Percentiles rank a stretch among this genome's conserved stretches.
Conservation (phyloP, 163 green algal genomes). For the Scenedesmus sp. region DNA sequence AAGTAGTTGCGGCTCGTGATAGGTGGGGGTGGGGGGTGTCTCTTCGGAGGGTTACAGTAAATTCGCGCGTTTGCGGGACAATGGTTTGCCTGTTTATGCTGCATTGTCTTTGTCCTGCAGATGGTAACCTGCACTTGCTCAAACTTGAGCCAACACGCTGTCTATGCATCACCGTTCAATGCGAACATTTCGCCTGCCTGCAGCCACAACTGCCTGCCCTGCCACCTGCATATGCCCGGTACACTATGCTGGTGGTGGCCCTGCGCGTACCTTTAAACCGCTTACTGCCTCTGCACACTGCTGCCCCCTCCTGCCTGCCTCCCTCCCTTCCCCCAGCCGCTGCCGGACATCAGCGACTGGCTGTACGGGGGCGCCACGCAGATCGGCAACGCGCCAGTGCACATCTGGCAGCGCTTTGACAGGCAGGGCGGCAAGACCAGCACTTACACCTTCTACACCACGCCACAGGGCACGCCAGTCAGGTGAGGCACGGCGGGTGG, state of each 20-base stretch:
- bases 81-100: too few species aligned
- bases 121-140: background rate
- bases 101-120: too few species aligned
- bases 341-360: conserved; percentile 57
- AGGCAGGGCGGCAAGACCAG: conserved; percentile 50
- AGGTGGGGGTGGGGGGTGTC: background rate
- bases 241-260: background rate
- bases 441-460: conserved; percentile 70
- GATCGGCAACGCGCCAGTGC: conserved; percentile 24
- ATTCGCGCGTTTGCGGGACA: too few species aligned
- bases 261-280: background rate
- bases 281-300: background rate
- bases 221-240: background rate
- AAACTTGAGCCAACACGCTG: background rate
- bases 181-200: background rate
- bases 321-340: conserved; percentile 30
- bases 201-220: background rate
- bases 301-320: background rate
- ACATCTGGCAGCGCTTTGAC: conserved; percentile 44
- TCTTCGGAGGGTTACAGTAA: too few species aligned
- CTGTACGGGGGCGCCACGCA: conserved; percentile 52
- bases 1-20: background rate
- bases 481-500: background rate
- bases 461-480: conserved; percentile 64
- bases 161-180: background rate